Evolutionary conservation across 176 grass and related monocot genomes (phyloP).

Genomic region (Elaeis guineensis): DNA sequence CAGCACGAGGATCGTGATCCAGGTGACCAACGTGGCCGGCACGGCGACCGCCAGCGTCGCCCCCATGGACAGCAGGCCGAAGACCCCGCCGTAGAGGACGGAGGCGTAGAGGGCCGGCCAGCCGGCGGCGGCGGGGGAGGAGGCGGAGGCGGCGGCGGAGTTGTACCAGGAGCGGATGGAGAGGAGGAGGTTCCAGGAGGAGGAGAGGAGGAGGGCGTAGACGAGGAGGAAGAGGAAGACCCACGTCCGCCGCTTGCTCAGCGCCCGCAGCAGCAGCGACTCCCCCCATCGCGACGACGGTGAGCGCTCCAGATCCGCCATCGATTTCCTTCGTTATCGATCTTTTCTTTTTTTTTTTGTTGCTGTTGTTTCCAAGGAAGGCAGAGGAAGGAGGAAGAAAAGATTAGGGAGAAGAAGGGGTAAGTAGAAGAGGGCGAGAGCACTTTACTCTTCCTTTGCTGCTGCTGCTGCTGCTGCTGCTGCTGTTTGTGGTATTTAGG

Average conservation of each 20-base stretch:
- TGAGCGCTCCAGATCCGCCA: no score
- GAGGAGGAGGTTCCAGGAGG: slow-evolving; percentile 51
- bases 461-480: no score
- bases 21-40: slow-evolving; percentile 66
- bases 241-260: slow-evolving; percentile 75
- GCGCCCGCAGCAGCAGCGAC: slow-evolving; percentile 31
- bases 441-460: no score
- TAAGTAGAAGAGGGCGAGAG: no score
- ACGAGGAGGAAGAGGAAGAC: slow-evolving; percentile 56
- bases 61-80: slow-evolving; percentile 76
- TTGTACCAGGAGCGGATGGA: slow-evolving; percentile 76
- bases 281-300: slow-evolving; percentile 15
- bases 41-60: slow-evolving; percentile 62
- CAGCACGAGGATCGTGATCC: slow-evolving; percentile 92
- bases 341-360: no score
- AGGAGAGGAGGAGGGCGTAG: slow-evolving; percentile 60
- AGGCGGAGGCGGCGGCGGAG: neutral
- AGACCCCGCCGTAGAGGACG: slow-evolving; percentile 72
- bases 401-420: no score
- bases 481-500: no score
- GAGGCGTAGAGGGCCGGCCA: slow-evolving; percentile 63
- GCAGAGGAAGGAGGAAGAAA: no score
- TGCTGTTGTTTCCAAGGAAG: no score
- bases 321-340: no score
- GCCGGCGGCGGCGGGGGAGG: slow-evolving; percentile 16